Conservation (phyloP, 2,329 filamentous ascomycete species). For the Huntiella decipiens region DNA sequence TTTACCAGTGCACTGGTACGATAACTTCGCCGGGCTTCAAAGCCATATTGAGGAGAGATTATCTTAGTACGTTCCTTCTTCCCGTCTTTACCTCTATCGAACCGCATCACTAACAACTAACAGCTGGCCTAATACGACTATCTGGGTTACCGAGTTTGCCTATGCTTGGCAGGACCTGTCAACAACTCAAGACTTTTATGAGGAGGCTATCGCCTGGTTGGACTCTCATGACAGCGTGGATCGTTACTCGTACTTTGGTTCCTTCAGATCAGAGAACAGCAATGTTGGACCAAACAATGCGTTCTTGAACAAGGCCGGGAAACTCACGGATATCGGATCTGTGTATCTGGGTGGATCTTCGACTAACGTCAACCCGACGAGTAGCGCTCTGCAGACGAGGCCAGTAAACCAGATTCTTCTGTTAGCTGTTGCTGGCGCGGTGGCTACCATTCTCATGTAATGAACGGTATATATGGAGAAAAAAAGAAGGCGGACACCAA, state of each 20-base stretch:
- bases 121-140: conserved; percentile 39
- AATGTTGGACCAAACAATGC: conserved; percentile 58
- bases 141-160: conserved; percentile 70
- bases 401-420: too few species aligned
- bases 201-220: conserved; percentile 45
- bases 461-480: too few species aligned
- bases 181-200: conserved; percentile 47
- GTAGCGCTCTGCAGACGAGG: neutral
- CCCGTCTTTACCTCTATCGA: neutral
- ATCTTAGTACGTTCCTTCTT: conserved; percentile 17
- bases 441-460: too few species aligned
- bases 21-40: conserved; percentile 48
- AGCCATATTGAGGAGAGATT: conserved; percentile 40
- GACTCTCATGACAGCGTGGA: conserved; percentile 37
- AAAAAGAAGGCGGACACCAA: too few species aligned
- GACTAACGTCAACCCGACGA: conserved; percentile 21
- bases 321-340: conserved; percentile 55
- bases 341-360: conserved; percentile 50
- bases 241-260: conserved; percentile 58
- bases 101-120: neutral
- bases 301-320: conserved; percentile 48
- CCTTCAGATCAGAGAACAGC: conserved; percentile 48
- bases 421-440: too few species aligned
- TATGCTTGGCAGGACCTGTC: conserved; percentile 35
- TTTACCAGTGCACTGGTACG: conserved; percentile 48